Percentiles rank a stretch among this genome's conserved stretches.
phyloP scores from a whole-genome alignment of 2,329 filamentous ascomycete species.

The Paecilomyces dactylethromorphus region DNA sequence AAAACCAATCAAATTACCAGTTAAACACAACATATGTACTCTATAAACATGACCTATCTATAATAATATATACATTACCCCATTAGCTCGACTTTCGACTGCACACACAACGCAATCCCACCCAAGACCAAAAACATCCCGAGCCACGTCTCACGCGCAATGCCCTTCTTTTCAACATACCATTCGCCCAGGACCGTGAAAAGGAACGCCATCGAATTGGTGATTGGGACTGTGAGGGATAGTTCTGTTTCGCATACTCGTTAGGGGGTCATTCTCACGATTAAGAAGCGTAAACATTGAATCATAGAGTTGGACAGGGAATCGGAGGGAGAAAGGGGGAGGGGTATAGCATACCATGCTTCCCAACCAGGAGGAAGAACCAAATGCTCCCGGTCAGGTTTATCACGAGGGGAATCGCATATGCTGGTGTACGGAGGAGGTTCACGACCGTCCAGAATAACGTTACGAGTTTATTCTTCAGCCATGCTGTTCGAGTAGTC shows the following conservation, averaged over 20 bases:
- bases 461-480: slow-evolving; percentile 57
- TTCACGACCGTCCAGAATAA: slow-evolving; percentile 71
- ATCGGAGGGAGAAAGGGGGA: no score
- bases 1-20: no score
- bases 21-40: neutral
- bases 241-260: slow-evolving; percentile 54
- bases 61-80: neutral
- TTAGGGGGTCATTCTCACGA: neutral
- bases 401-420: slow-evolving; percentile 75
- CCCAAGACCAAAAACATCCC: slow-evolving; percentile 73
- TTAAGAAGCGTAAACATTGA: neutral
- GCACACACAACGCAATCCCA: slow-evolving; percentile 78
- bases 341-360: slow-evolving; percentile 69
- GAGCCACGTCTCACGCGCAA: slow-evolving; percentile 75
- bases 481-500: slow-evolving; percentile 40
- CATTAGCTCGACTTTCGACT: slow-evolving; percentile 34
- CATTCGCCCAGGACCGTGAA: slow-evolving; percentile 94
- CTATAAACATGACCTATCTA: neutral
- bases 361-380: slow-evolving; percentile 92
- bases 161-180: slow-evolving; percentile 89
- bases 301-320: neutral
- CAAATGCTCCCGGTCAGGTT: slow-evolving; percentile 92
- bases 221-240: slow-evolving; percentile 88
- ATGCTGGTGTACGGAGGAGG: slow-evolving; percentile 71
- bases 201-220: slow-evolving; percentile 89